Evolutionary conservation across 352 stramenopile genomes (phyloP).

Genomic region (Globisporangium cederbergense): DNA sequence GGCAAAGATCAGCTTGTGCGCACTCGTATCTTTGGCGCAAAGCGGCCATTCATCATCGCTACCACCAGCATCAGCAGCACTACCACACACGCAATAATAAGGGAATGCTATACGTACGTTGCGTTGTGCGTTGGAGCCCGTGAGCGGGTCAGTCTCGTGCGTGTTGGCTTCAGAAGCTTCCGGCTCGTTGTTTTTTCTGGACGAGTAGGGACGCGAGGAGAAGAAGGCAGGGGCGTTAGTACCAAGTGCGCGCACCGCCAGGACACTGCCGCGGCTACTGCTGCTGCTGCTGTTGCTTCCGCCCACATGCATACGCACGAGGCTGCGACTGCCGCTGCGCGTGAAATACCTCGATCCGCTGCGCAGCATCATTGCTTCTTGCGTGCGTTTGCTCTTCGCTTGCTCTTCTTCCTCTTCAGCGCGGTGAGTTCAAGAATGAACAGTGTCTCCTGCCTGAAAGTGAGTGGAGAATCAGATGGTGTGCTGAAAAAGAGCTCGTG

Average conservation of each 20-base stretch:
- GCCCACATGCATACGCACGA: not conserved
- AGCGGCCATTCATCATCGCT: not conserved
- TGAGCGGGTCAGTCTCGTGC: conserved; percentile 38
- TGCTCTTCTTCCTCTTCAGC: not conserved
- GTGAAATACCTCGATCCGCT: conserved; percentile 46
- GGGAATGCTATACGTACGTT: conserved; percentile 18
- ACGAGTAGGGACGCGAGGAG: conserved; percentile 36
- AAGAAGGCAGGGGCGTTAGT: conserved; percentile 28
- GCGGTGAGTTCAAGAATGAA: conserved; percentile 5
- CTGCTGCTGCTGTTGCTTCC: conserved; percentile 5
- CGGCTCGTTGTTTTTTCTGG: conserved; percentile 19
- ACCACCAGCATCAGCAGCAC: not conserved
- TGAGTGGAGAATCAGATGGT: not conserved
- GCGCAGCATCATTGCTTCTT: not conserved
- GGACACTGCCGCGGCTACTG: conserved; percentile 11
- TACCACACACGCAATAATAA: not conserved
- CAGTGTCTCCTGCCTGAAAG: not conserved
- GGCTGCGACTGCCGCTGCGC: conserved; percentile 5
- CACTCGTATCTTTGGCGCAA: not conserved
- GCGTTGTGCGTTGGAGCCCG: conserved; percentile 16
- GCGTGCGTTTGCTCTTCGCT: not conserved
- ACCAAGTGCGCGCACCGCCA: conserved; percentile 12
- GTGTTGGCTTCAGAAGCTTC: conserved; percentile 18
- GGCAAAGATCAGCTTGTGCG: not conserved
- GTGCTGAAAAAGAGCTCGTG: conserved; percentile 9